A percentile compares a stretch with the other conserved stretches of the same genome.
Conservation (phyloP, 2,329 filamentous ascomycete genomes). For the Aschersonia sp. region DNA sequence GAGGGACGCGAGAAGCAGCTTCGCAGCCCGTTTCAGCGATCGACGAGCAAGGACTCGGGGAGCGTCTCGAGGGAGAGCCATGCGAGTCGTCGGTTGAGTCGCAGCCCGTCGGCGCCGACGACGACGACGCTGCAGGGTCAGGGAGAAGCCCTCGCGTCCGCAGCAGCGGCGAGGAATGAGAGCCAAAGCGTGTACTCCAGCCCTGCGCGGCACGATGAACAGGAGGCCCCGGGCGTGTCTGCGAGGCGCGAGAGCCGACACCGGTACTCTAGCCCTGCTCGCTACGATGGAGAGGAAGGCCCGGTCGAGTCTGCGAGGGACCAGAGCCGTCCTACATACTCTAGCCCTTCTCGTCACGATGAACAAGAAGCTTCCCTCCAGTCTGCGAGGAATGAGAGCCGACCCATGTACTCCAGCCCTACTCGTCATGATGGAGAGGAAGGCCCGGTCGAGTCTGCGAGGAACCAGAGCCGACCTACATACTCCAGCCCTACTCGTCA, state of each 20-base stretch:
- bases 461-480: conserved; percentile 8
- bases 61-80: conserved; percentile 13
- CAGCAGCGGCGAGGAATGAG: conserved; percentile 3
- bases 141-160: not conserved
- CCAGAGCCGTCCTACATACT: no score
- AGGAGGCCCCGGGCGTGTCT: no score
- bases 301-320: no score
- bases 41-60: conserved; percentile 19
- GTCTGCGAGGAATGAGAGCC: not conserved
- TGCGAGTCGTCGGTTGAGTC: conserved; percentile 11
- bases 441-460: not conserved
- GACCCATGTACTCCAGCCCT: conserved; percentile 7
- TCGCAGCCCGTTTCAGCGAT: conserved; percentile 38
- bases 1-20: conserved; percentile 33
- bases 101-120: conserved; percentile 13
- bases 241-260: no score
- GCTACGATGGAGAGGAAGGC: no score
- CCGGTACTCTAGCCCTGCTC: no score
- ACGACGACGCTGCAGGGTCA: conserved; percentile 5
- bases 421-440: conserved; percentile 10
- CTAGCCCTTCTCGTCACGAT: not conserved
- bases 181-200: not conserved
- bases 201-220: no score
- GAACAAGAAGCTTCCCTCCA: not conserved
- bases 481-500: conserved; percentile 18